Base-by-base conservation (phyloP, 495 filamentous ascomycete species). In the Penicillium parvum region DNA sequence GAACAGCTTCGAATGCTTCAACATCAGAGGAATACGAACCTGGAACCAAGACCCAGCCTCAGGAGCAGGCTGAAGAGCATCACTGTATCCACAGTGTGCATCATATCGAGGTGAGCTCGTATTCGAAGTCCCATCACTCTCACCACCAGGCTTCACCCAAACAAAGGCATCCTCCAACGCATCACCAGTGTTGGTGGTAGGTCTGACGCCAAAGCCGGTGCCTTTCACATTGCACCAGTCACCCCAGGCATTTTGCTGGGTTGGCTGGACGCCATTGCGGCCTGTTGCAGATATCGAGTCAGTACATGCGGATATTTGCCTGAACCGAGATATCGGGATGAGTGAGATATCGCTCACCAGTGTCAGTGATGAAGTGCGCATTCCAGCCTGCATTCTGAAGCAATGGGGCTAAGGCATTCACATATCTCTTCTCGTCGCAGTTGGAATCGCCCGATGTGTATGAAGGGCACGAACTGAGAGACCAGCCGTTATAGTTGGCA, bases 141-240 rank as follows among this genome's bases (percentile, higher is more conserved):
- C 85, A 52, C 86, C 86, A 55, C 86, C 86, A 40, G 85, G 86
- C 78, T 89, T 90, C 53, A 86, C 69, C 86, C 85, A 90, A 61
- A 88, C 84, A 66, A 90, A 88, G 32, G 85, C 82, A 61, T 90
- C 85, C 38, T 75, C 72, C 19, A 85, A 73, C 17, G 69, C 55
- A 59, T 75, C 55, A 40, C 79, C 81, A 6, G 84, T 86, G 45
- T 74, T 57, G 25, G 78, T 71, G 3, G 81, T 83, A 0, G 82
- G 81, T 43, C 81, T 82, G 32, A 75, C 71, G 63, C 86, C 85
- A 61, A 90, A 89, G 22, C 85, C 85, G 36, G 85, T 79, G 50
- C 76, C 79, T 47, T 77, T 78, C 55, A 85, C 77, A 61, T 91
- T 91, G 76, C 86, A 90, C 86, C 87, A 92, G 73, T 90, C 76